Base-by-base conservation (phyloP, 2,329 filamentous ascomycete species). In the Exophiala xenobiotica region DNA sequence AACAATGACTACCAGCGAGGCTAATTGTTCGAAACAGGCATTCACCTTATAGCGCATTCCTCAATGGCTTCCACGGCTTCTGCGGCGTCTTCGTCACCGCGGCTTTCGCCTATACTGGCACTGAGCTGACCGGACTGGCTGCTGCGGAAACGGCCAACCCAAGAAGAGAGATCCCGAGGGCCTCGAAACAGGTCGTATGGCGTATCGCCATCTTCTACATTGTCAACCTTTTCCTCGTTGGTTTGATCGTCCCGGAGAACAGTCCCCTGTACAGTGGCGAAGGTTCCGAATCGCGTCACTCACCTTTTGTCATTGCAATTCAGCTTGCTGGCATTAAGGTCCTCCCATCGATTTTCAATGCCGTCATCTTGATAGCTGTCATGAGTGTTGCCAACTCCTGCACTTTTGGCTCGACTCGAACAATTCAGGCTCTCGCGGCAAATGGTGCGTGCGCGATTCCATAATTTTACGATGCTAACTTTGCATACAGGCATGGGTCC, bases 221-320 rank as follows among this genome's bases (percentile, higher is more conserved):
- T 41, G 82, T 95, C 37, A 87, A 88, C 1, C 78, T 96, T 9
- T 82, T 83, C 6, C 74, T 96, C 3, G 83, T 96, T 51, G 90
- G 92, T 20, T 78, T 96, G 1, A 77, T 96, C 3, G 89, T 96
- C 0, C 87, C 85, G 0, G 53, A 24, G 24, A 54, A 56, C 46
- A 58, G 56, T 45, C 29, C 29, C 67, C 66, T 40, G 61, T 91
- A 87, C 66, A 54, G 53, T 29, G 72, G 80, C 61, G 81, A 95
- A 56, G 74, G 75, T n/a, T 80, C 79, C 46, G 81, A 89, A 65
- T 81, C 85, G 35, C 81, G 82, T 19, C 87, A 90, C 1, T 95
- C 90, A 3, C 92, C 92, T 2, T 96, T 96, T 67, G 91, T 96
- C 63, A 95, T 96, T 63, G 89, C 91, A 57, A 95, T 96, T 62